Evolutionary conservation across 164 flowering plant species (phyloP), one percentile per base, ranked within the genome.

Genomic region (Sextonia rubra): DNA sequence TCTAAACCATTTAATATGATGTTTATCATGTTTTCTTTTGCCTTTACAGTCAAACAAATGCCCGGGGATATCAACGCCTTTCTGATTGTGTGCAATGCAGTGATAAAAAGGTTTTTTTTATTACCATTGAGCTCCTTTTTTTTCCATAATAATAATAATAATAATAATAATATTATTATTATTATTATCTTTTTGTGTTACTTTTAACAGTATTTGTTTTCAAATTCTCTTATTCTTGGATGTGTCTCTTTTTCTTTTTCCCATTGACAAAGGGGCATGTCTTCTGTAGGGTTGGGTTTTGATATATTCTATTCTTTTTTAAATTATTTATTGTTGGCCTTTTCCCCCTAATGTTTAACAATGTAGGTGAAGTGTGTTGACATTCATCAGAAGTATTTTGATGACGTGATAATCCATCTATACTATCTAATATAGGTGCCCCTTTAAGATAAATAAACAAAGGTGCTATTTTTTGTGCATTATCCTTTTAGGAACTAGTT

Each of bases 41-140:
- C 32, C 71, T 73, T 73, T 74, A 67, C 83, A 84, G 90, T 56
- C 76, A 32, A 47, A 77, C 80, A 66, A 72, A 75, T 30, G 55
- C 73, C 56, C 69, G 72, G 69, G 75, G 79, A 60, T 26, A 76
- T 73, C 66, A 71, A 60, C 85, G 65, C 2, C 25, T 60, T 23
- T 70, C 70, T 80, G 84, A 79, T 64, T 84, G 88, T 77, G 83
- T 77, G 58, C 69, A 73, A 52, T 83, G 85, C 69, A 49, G 27
- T 64, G 72, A 71, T 49, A 78, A 69, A 77, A 75, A 83, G 84
- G 87, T 83, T 75, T 73, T 75, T 73, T 17, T 69, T 14, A 44
- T 64, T 44, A 25, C 12, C 48, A 37, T 47, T 14, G 1, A 7
- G 12, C n/a, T n/a, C 18, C 30, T 65, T 30, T 27, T 30, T 8